Conservation (phyloP, 148 eudicot genomes). For the Agrostemma githago region DNA sequence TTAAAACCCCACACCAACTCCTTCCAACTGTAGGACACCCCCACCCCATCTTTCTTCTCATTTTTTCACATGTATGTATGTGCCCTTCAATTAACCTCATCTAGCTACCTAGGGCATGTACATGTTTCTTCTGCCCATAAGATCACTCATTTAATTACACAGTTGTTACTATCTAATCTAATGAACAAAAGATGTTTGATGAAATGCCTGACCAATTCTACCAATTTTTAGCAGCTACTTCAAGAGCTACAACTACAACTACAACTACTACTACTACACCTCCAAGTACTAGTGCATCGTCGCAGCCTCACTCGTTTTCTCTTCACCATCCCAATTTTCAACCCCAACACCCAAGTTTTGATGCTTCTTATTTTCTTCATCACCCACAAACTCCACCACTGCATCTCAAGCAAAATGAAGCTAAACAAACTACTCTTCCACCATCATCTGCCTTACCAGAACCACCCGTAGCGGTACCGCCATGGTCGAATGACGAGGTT, state of each 20-base stretch:
- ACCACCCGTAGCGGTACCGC: conserved; percentile 6
- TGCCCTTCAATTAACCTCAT: too few species aligned
- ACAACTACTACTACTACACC: conserved; percentile 6
- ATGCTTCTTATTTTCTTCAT: conserved; percentile 23
- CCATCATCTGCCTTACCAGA: neutral
- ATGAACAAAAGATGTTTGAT: conserved; percentile 55
- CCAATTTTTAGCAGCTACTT: conserved; percentile 58
- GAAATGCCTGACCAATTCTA: conserved; percentile 69
- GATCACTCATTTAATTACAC: neutral
- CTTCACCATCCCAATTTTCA: conserved; percentile 15
- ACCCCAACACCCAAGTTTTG: conserved; percentile 7
- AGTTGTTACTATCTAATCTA: neutral
- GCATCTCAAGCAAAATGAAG: conserved; percentile 8
- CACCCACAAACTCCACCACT: conserved; percentile 12
- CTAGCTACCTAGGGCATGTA: neutral
- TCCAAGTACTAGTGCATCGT: conserved; percentile 24
- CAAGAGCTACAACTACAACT: conserved; percentile 21
- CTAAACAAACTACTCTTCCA: neutral
- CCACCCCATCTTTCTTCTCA: conserved; percentile 7
- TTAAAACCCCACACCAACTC: conserved; percentile 1
- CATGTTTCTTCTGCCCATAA: too few species aligned
- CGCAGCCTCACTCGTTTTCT: conserved; percentile 29
- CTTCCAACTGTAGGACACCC: conserved; percentile 39
- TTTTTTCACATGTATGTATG: too few species aligned
- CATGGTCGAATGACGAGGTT: conserved; percentile 70